Base-by-base conservation (phyloP, 345 rosid genomes). In the Brassica cretica region DNA sequence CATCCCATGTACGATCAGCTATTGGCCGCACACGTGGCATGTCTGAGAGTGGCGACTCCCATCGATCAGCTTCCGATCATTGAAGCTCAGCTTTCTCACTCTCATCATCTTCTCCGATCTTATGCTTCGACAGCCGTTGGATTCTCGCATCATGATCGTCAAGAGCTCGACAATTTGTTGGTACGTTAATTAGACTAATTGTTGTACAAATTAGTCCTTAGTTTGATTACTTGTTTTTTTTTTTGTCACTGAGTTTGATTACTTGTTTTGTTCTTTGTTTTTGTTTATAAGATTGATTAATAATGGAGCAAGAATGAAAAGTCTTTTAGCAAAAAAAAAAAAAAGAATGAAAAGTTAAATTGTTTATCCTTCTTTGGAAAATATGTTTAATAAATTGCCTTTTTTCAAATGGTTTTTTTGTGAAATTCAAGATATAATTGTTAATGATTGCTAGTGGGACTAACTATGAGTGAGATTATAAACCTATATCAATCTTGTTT, bases 1-100 rank as follows among this genome's bases (percentile, higher is more conserved):
- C 98, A 94, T 78, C 98, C 98, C 37, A 79, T 94, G 69, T 94
- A 88, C 75, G 98, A 94, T 39, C 95, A 94, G 84, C 82, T 94
- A 10, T 70, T 92, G 24, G 72, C 97, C 5, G 98, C 97, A 8
- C 97, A 94, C 77, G 97, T 94, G 56, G 85, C 97, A 5, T 92
- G 98, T 80, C 87, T 92, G 10, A 87, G 39, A 35, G 39, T 35
- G 39, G 39, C 39, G 39, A 35, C 39, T 35, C 39, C 39, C 39
- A 35, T 35, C 63, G 98, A 94, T 84, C 98, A 94, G 80, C 82
- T 94, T 70, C 98, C 97, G 29, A 35, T 7, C 64, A 94, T 94
- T 72, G 98, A 94, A 74, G 89, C 97, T 10, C 98, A 94, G 89
- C 87, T 94, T 35, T 85, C 97, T 14, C 93, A 91, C 62, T 88